phyloP scores from a whole-genome alignment of 192 early-diverging fungal species.

The Backusella morwellensis region DNA sequence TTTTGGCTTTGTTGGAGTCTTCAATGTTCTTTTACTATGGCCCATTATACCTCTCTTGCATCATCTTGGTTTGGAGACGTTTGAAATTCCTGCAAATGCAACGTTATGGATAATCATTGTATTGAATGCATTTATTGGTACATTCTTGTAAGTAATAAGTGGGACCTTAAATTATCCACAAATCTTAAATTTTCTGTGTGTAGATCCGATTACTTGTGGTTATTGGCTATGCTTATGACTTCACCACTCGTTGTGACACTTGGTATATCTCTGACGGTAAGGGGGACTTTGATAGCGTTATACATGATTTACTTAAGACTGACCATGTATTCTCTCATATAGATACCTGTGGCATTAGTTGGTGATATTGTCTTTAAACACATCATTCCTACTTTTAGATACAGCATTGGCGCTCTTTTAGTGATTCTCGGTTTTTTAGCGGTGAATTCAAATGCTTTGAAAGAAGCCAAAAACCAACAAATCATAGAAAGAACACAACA shows the following conservation, averaged over 20 bases:
- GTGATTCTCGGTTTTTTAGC: constrained; percentile 67
- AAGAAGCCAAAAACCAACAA: constrained; percentile 6
- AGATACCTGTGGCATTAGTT: constrained; percentile 62
- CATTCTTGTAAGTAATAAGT: constrained; percentile 58
- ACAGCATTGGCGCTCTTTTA: constrained; percentile 63
- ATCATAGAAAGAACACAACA: background rate
- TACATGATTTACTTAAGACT: background rate
- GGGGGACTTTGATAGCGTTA: background rate
- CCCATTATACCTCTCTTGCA: constrained; percentile 64
- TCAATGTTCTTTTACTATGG: constrained; percentile 69
- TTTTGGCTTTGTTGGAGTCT: constrained; percentile 78
- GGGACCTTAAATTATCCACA: background rate
- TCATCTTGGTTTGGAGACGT: constrained; percentile 57
- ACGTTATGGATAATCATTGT: constrained; percentile 62
- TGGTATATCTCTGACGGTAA: constrained; percentile 71
- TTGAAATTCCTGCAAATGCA: constrained; percentile 55
- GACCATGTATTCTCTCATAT: background rate
- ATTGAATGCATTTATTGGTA: constrained; percentile 75
- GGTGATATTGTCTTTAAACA: constrained; percentile 75
- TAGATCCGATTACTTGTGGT: constrained; percentile 78
- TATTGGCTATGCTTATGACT: constrained; percentile 78
- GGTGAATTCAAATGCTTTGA: constrained; percentile 42
- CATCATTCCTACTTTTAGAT: constrained; percentile 43
- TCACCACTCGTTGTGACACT: constrained; percentile 79
- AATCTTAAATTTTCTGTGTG: background rate